These are phyloP conservation scores for Stipa capillata DNA, from an alignment of 176 grass and related monocot genomes.

Conservation along the genomic window DNA sequence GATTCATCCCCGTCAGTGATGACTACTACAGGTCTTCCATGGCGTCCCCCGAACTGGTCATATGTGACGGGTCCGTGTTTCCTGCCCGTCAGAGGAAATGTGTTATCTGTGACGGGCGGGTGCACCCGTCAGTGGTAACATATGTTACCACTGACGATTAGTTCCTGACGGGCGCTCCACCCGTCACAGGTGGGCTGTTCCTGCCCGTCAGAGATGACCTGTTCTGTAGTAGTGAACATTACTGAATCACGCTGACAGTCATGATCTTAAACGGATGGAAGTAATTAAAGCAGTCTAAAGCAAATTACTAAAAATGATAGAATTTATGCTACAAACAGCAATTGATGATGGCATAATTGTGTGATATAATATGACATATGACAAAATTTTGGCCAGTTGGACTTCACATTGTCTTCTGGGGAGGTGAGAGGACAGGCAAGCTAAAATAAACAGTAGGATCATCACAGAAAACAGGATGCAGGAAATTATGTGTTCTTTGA, in stretches of 20 bases:
- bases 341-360: neutral
- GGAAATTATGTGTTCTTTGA: neutral
- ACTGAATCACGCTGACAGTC: neutral
- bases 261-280: neutral
- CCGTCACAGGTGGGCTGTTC: no score
- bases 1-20: no score
- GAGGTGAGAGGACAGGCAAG: neutral
- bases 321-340: neutral
- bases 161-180: no score
- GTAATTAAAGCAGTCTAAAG: neutral
- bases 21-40: no score
- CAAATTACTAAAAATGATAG: neutral
- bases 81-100: no score
- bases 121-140: no score
- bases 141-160: no score
- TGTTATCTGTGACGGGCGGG: no score
- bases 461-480: neutral
- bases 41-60: no score
- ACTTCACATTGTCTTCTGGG: neutral
- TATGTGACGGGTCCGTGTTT: no score
- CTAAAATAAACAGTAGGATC: neutral
- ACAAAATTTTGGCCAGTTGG: neutral
- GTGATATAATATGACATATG: neutral
- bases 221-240: no score
- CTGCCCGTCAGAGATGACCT: no score